Base-by-base conservation (phyloP, 2,329 filamentous ascomycete species). In the Diaporthe eres region DNA sequence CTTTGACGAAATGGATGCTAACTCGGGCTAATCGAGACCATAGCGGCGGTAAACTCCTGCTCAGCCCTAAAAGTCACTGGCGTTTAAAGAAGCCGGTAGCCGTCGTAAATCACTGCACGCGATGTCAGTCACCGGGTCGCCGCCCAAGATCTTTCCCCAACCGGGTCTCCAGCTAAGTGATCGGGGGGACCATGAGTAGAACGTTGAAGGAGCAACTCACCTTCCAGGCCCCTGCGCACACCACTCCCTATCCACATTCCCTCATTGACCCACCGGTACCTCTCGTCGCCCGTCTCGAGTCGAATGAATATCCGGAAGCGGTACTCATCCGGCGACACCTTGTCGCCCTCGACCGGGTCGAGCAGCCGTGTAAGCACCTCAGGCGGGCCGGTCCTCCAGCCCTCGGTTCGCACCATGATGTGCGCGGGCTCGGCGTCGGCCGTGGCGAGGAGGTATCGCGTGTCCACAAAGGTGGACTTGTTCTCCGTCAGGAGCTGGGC, bases 341-440 rank as follows among this genome's bases (percentile, higher is more conserved):
- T 75, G 72, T 72, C 75, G 17, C 72, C 75, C 75, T 76, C 74
- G 19, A 78, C 57, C 1, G 77, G 77, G 42, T 78, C 77, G 15
- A 77, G 57, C 28, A 78, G 72, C 53, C 72, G 47, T 44, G 49
- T 73, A 22, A 78, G 58, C 47, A 78, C 77, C 19, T 75, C 77
- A 6, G 76, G 72, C 53, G 77, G 77, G 17, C 77, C 77, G 28
- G 77, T 78, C 25, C 77, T 57, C 77, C 77, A 78, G 8, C 77
- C 77, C 44, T 77, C 73, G 12, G 77, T 78, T 37, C 74, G 73
- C 39, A 78, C 77, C 77, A 78, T 78, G 75, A 78, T 78, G 63
- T 78, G 74, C 22, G 77, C 77, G n/a, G 77, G 76, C 47, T 68
- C 60, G 9, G 68, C 61, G 22, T 78, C 77, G 2, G 63, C 73